These are phyloP conservation scores for Acidomyces sp. DNA, from an alignment of 495 filamentous ascomycete genomes.

Conservation along the genomic window DNA sequence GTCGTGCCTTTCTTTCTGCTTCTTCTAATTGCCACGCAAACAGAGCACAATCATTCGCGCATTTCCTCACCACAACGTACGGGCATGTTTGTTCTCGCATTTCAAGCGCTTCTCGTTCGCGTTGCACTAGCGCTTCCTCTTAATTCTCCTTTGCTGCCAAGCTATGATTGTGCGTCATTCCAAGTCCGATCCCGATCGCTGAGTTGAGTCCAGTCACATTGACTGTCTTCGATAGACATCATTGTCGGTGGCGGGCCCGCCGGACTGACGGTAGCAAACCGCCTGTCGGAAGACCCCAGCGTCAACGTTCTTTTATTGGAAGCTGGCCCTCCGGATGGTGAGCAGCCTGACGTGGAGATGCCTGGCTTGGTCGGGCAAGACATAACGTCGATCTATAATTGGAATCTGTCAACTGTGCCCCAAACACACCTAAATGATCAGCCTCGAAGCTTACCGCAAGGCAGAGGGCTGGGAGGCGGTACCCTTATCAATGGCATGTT, in stretches of 20 bases:
- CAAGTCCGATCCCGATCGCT: too few species aligned
- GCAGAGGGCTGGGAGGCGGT: conserved; percentile 16
- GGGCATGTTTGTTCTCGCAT: conserved; percentile 3
- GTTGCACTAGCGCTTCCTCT: conserved; percentile 11
- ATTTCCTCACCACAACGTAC: neutral
- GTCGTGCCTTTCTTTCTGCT: too few species aligned
- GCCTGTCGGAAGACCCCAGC: conserved; percentile 18
- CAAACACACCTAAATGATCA: conserved; percentile 16
- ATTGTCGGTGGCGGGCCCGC: conserved; percentile 21
- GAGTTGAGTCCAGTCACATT: neutral
- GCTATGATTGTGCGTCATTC: conserved; percentile 22
- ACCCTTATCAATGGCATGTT: conserved; percentile 23
- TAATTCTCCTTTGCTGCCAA: conserved; percentile 16
- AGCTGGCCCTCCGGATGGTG: conserved; percentile 18
- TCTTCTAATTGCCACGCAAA: too few species aligned
- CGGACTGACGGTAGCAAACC: conserved; percentile 22
- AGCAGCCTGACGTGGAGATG: conserved; percentile 8
- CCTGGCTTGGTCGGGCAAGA: conserved; percentile 18
- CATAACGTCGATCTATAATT: conserved; percentile 18
- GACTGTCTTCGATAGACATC: neutral
- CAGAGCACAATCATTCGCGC: neutral
- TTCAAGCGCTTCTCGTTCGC: conserved; percentile 4
- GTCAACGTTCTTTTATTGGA: conserved; percentile 21
- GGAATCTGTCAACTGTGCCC: conserved; percentile 18
- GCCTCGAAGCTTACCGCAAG: conserved; percentile 17